Base-by-base conservation (phyloP, 768 basidiomycete genomes). In the Chalciporus chontae region DNA sequence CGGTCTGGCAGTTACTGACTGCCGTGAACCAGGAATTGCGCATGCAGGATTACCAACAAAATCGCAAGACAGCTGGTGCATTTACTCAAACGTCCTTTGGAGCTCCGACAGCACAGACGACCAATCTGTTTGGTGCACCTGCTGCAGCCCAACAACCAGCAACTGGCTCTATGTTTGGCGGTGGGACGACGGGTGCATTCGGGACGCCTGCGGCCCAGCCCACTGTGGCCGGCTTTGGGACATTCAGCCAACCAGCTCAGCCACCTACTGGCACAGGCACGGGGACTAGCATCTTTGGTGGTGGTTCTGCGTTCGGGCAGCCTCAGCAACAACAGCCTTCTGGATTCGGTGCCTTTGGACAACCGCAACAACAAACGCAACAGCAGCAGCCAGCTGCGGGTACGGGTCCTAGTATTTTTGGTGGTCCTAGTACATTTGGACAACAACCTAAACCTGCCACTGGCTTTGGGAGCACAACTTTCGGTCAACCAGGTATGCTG, bases 11-110 rank as follows among this genome's bases (percentile, higher is more conserved):
- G 45, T 45, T 39, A 31, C 15, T 56, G 27, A 54, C 4, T 38
- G 14, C 27, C 47, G 48, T 4, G 11, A 37, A 47, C 21, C 53
- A 89, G 86, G 88, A 90, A 76, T 65, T 90, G 32, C 82, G 87
- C 40, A 48, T 78, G 19, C 86, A 90, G 78, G 88, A 90, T 62
- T 90, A 90, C 53, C 67, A 73, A 19, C 85, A 87, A 62, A 80
- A 79, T 43, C 79, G 87, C 15, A 90, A 90, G 69, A 82, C 84
- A 11, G 84, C 83, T 10, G 69, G 72, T 50, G 76, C 78, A 39
- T 91, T 89, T 65, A 79, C 78, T 18, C 76, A 76, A 66, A 59
- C 77, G 9, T 56, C 66, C 9, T 68, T 60, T 39, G 57, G 50
- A 24, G 52, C 58, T n/a, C 55, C 66, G 17, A 18, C 58, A 17